Evolutionary conservation across 108 stramenopile genomes (phyloP), one percentile per base, ranked within the genome.

Genomic region (Licmophora abbreviata): DNA sequence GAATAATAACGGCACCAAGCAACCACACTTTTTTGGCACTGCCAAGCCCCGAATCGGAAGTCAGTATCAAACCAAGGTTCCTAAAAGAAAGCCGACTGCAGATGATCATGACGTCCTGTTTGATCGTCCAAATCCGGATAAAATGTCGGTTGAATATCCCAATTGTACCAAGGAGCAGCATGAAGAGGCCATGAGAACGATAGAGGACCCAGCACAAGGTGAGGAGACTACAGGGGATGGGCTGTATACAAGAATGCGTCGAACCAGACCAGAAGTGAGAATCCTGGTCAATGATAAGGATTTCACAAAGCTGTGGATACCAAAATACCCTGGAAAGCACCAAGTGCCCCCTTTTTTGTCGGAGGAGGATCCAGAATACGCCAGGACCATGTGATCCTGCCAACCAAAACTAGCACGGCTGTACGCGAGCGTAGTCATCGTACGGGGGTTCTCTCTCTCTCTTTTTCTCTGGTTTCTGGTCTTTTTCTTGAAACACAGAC

Each of bases 11-110:
- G n/a, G n/a, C n/a, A n/a, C n/a, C n/a, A n/a, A n/a, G n/a, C n/a
- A n/a, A n/a, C n/a, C n/a, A n/a, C n/a, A n/a, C n/a, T n/a, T n/a
- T n/a, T n/a, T n/a, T n/a, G n/a, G n/a, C n/a, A n/a, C n/a, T n/a
- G 25, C 33, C 3, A 50, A 50, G 33, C 63, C 63, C 20, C 49
- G 59, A 42, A 32, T 68, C 34, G 66, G 66, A 36, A 29, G 24
- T 26, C 58, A 60, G 26, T 68, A 41, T 36, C 66, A 68, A 31
- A 59, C 59, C 11, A 55, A 53, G 40, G 44, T 68, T 28, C 28
- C 54, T 3, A 60, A 59, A 33, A 3, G 11, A 27, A 18, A n/a
- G 7, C 9, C 12, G 11, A 35, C 12, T 12, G 43, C 43, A 21
- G 8, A 7, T 15, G 12, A 18, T 8, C 15, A 15, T n/a, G 15